Base-by-base conservation (phyloP, 202 grass and related monocot species). In the Musa balbisiana region DNA sequence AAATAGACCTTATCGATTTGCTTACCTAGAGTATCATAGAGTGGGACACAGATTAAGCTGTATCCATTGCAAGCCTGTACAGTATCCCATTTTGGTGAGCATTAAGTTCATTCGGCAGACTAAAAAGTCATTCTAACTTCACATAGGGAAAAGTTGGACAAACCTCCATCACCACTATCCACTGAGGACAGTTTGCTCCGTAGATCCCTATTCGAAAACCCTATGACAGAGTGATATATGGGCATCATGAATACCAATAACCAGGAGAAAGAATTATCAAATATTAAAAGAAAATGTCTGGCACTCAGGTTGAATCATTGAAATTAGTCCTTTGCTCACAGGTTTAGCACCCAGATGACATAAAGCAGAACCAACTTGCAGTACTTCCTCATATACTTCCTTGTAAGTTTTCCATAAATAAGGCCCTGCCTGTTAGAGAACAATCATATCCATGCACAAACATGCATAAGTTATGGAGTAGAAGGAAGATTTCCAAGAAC, bases 361-460 rank as follows among this genome's bases (percentile, higher is more conserved):
- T 64, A 99, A 64, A 19, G 91, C 91, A 82, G 95, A 99, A 14
- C 78, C 85, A 80, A 77, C 82, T 84, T 88, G 89, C 63, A 99
- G 74, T 62, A 95, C 91, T 80, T 99, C 91, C 10, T 94, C 85
- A 33, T 94, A 94, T n/a, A 95, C 80, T 58, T 99, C 89, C 75
- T 85, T 85, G 82, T 90, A 99, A 81, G 91, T 83, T 95, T 94
- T 99, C 95, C 95, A 99, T 56, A 92, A 50, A 75, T 99, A 99
- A 22, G 81, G 80, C 25, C 95, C 95, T 79, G 87, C 80, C 95
- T 99, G 74, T 55, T 70, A 81, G 27, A 73, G 64, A 15, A 80
- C 53, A 83, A 75, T 14, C 51, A 19, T 58, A 76, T 52, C 6
- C 1, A 64, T 8, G 3, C 9, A 14, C 1, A 76, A 25, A 43